phyloP scores from a whole-genome alignment of 2,329 filamentous ascomycete genomes.

The Fusarium proliferatum region DNA sequence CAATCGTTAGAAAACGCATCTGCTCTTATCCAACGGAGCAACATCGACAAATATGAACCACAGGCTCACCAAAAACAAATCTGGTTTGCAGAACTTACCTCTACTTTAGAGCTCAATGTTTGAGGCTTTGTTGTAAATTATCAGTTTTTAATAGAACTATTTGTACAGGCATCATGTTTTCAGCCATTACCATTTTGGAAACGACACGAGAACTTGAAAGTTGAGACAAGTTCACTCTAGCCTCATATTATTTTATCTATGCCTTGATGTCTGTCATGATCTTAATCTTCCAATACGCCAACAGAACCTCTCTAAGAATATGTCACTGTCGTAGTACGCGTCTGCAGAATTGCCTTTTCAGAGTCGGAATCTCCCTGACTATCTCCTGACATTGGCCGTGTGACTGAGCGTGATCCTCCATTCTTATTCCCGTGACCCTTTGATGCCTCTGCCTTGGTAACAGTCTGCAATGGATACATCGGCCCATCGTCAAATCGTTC shows the following conservation, averaged over 20 bases:
- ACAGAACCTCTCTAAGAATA: neutral
- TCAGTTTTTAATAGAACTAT: neutral
- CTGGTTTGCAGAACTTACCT: no score
- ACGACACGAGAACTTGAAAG: neutral
- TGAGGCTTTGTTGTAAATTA: neutral
- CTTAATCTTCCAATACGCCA: neutral
- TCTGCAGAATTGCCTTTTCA: conserved; percentile 24
- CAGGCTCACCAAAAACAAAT: accelerated
- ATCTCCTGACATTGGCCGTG: neutral
- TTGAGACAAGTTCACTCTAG: neutral
- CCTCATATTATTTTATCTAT: neutral
- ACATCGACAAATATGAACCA: accelerated
- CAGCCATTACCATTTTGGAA: no score
- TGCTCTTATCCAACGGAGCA: neutral
- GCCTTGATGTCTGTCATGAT: neutral
- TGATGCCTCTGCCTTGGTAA: conserved; percentile 4
- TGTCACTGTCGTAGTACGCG: conserved; percentile 3
- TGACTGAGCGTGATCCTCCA: neutral
- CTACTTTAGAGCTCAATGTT: neutral
- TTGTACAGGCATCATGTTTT: neutral
- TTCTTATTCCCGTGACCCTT: neutral
- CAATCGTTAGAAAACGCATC: accelerated
- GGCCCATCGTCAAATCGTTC: conserved; percentile 11
- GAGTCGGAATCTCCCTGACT: conserved; percentile 17
- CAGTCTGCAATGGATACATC: conserved; percentile 16